Conservation (phyloP, 2,329 filamentous ascomycete species). For the Camillea tinctor region DNA sequence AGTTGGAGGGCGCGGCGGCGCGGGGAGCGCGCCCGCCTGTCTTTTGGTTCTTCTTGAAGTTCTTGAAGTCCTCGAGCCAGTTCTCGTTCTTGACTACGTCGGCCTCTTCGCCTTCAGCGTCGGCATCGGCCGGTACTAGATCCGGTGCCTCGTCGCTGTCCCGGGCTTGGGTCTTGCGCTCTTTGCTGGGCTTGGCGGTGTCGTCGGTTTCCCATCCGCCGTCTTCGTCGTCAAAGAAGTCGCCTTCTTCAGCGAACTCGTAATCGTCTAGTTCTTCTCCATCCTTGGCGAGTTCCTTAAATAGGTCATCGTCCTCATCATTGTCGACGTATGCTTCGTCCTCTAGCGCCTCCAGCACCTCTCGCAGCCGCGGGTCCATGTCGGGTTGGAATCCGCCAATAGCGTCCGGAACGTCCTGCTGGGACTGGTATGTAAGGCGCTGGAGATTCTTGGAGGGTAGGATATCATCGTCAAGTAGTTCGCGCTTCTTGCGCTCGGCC, state of each 20-base stretch:
- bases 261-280: slow-evolving; percentile 72
- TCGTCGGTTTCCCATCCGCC: slow-evolving; percentile 94
- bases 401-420: slow-evolving; percentile 88
- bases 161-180: slow-evolving; percentile 42
- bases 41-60: slow-evolving; percentile 84
- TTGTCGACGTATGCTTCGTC: slow-evolving; percentile 92
- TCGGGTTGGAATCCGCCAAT: slow-evolving; percentile 95
- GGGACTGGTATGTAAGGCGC: slow-evolving; percentile 80
- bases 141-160: slow-evolving; percentile 45
- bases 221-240: slow-evolving; percentile 60
- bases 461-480: slow-evolving; percentile 70
- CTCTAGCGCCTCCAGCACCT: slow-evolving; percentile 89
- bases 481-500: slow-evolving; percentile 41
- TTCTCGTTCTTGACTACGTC: slow-evolving; percentile 65
- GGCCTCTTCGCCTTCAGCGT: slow-evolving; percentile 33
- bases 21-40: slow-evolving; percentile 34
- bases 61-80: slow-evolving; percentile 90
- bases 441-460: slow-evolving; percentile 77
- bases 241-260: slow-evolving; percentile 71
- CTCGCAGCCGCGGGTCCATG: slow-evolving; percentile 90
- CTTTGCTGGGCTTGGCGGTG: slow-evolving; percentile 73
- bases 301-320: slow-evolving; percentile 79
- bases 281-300: slow-evolving; percentile 68
- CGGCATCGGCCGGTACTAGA: slow-evolving; percentile 38
- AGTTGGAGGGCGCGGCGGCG: slow-evolving; percentile 48